Evolutionary conservation across 352 stramenopile genomes (phyloP), one percentile per base, ranked within the genome.

Genomic region (Halophytophthora batemanensis): DNA sequence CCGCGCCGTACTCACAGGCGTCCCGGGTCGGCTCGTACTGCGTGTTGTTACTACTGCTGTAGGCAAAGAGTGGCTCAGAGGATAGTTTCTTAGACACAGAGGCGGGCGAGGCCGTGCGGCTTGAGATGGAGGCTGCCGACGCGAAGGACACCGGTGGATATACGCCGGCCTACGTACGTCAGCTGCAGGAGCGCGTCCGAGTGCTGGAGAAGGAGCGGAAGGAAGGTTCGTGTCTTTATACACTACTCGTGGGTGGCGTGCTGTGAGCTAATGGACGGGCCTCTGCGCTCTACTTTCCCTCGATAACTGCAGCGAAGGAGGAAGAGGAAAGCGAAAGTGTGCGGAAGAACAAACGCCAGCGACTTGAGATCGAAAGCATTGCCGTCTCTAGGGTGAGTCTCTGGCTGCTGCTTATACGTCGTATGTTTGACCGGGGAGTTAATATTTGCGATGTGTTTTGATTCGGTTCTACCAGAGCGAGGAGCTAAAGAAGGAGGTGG

Each of bases 291-390:
- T 4, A 8, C 8, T 31, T 4, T 31, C 25, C 8, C 25, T 17
- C 12, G 35, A 31, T 8, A 7, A 17, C 17, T 21, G 14, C 38
- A 82, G 69, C 45, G 6, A 68, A 71, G 15, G 50, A 67, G 6
- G 31, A 10, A 17, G 35, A 62, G 21, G 61, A 59, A n/a, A 55
- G 37, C 31, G 72, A 72, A 2, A 65, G 46, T 8, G 64, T 41
- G 4, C 59, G 56, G 21, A 65, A 50, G 29, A 60, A 40, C 29
- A 87, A 87, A 55, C 66, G 76, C 1, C 74, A 83, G 49, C 67
- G 76, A 10, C 36, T 87, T 14, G 75, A 81, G 42, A 75, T 74
- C 34, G 76, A 90, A 44, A 86, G 70, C 49, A 58, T 71, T 23
- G 67, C 74, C 29, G 63, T 80, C 22, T 67, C 69, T 13, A 87